These are phyloP conservation scores for Dactylorhiza incarnata DNA, from an alignment of 106 monocot genomes.

Conservation along the genomic window DNA sequence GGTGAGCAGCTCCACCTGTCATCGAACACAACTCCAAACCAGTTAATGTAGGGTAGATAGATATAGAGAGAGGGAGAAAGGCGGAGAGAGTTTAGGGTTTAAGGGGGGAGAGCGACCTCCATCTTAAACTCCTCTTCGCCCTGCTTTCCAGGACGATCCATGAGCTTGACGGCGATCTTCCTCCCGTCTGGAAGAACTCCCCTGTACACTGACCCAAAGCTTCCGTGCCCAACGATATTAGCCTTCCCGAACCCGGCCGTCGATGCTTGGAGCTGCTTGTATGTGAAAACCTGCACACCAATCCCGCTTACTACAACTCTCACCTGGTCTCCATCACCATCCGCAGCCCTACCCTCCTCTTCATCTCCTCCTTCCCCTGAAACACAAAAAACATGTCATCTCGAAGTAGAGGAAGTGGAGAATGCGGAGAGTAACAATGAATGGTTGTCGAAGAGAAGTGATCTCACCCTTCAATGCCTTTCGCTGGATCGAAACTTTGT, in stretches of 20 bases:
- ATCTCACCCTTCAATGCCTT: conserved; percentile 31
- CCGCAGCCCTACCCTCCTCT: conserved; percentile 1
- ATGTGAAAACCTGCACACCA: conserved; percentile 61
- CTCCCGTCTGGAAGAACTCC: conserved; percentile 72
- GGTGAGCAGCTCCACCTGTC: conserved; percentile 67
- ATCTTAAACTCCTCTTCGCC: conserved; percentile 96
- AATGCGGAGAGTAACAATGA: neutral
- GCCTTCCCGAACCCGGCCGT: conserved; percentile 79
- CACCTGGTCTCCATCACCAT: conserved; percentile 8
- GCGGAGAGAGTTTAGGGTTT: neutral
- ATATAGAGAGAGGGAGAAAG: neutral
- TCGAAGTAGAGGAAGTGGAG: neutral
- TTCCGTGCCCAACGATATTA: conserved; percentile 75
- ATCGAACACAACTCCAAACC: neutral
- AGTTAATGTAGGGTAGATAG: neutral
- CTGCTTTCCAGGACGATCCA: conserved; percentile 86
- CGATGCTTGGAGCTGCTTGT: conserved; percentile 80
- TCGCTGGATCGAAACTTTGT: conserved; percentile 71
- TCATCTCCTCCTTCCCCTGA: conserved; percentile 1
- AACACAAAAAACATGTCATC: neutral
- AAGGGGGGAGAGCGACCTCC: conserved; percentile 41
- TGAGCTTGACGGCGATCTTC: conserved; percentile 92
- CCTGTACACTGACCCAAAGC: conserved; percentile 86
- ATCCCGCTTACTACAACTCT: conserved; percentile 24
- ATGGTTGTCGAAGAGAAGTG: neutral